Base-by-base conservation (phyloP, 169 alveolate genomes). In the Cryptosporidium ryanae region DNA sequence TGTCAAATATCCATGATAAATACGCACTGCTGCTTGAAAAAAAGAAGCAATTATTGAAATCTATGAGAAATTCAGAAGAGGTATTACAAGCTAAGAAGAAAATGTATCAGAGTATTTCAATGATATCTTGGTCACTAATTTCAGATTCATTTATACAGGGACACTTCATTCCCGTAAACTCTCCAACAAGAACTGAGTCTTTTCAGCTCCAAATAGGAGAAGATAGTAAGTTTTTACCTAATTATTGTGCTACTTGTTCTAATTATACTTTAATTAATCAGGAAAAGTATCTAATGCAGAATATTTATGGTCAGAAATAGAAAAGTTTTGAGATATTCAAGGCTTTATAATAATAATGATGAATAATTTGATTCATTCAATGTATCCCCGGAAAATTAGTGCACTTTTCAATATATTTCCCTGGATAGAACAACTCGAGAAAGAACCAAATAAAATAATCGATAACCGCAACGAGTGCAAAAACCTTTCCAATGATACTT, bases 401-500 rank as follows among this genome's bases (percentile, higher is more conserved):
- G 23, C 64, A 50, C 1, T 10, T 59, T 46, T 82, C 90, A 18
- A 82, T 82, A 25, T 34, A 55, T n/a, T 82, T 82, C 54, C 23
- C 54, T 43, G 90, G 90, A 59, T 67, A 82, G 59, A 82, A 82
- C 25, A 66, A 44, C 23, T 64, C 70, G 17, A 82, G 55, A 50
- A 82, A 44, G 48, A 64, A 67, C 90, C 82, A 82, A 54, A 82
- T 48, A 18, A 82, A 52, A n/a, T 66, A 66, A 38, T 82, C 82
- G n/a, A 64, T 17, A 23, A 67, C 57, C 23, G 70, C 90, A 4
- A 67, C 12, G 23, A 82, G 55, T 32, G 63, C 63, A 48, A 55
- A 90, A 25, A 90, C 34, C 57, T 84, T 68, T 43, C 92, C 92
- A 18, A 90, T 90, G 52, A 83, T 34, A 5, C 82, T 81, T 5